Percentiles rank a stretch among this genome's conserved stretches.
These are phyloP conservation scores for Saccharomycopsis sp. DNA, from an alignment of 805 yeast genomes.

Conservation along the genomic window DNA sequence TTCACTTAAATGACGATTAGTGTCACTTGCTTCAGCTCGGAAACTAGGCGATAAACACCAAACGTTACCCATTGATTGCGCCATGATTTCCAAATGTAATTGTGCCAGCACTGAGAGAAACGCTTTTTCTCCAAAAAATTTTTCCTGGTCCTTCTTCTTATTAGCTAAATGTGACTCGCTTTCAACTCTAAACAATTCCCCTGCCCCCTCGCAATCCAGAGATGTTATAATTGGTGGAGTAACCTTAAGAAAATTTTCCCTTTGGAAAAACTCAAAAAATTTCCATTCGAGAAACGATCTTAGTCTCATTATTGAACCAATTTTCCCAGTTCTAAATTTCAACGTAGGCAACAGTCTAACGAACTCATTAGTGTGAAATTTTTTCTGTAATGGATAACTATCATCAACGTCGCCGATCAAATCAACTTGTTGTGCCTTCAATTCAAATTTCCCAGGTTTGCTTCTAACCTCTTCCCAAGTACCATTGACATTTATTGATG, in stretches of 20 bases:
- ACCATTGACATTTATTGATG: slow-evolving; percentile 40
- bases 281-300: slow-evolving; percentile 59
- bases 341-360: slow-evolving; percentile 69
- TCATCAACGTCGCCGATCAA: slow-evolving; percentile 58
- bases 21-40: slow-evolving; percentile 87
- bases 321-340: slow-evolving; percentile 64
- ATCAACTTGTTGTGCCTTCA: slow-evolving; percentile 31
- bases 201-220: slow-evolving; percentile 97
- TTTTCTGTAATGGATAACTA: slow-evolving; percentile 78
- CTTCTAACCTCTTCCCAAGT: slow-evolving; percentile 41
- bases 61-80: slow-evolving; percentile 68
- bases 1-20: slow-evolving; percentile 86
- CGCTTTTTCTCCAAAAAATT: slow-evolving; percentile 60
- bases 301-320: slow-evolving; percentile 61
- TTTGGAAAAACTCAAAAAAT: slow-evolving; percentile 47
- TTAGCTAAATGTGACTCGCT: slow-evolving; percentile 31
- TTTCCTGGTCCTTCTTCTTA: slow-evolving; percentile 14
- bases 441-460: slow-evolving; percentile 46
- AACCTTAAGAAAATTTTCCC: slow-evolving; percentile 56
- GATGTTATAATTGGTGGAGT: slow-evolving; percentile 83
- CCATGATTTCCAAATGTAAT: slow-evolving; percentile 76
- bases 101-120: slow-evolving; percentile 89
- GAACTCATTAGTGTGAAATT: slow-evolving; percentile 56
- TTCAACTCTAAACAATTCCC: slow-evolving; percentile 69
- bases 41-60: slow-evolving; percentile 92